A percentile compares a stretch with the other conserved stretches of the same genome.
These are phyloP conservation scores for Phaseolus lunatus DNA, from an alignment of 306 rosid genomes.

Conservation along the genomic window DNA sequence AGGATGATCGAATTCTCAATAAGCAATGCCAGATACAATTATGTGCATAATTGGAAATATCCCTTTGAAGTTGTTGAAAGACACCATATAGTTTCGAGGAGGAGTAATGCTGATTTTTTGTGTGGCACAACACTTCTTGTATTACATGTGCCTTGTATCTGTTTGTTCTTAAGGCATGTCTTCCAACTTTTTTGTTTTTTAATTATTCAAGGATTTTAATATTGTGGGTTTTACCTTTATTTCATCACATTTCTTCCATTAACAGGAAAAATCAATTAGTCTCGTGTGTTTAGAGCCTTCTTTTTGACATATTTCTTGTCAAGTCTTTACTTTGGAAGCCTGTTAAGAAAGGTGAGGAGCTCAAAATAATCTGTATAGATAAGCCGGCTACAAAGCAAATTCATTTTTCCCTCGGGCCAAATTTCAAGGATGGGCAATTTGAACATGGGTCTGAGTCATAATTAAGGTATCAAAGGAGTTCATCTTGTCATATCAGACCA, in stretches of 20 bases:
- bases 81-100: conserved; percentile 69
- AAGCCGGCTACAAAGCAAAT: no score
- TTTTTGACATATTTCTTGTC: conserved; percentile 63
- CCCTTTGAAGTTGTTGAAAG: conserved; percentile 62
- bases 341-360: conserved; percentile 75
- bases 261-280: conserved; percentile 65
- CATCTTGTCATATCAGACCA: no score
- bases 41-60: conserved; percentile 64
- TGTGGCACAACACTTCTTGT: conserved; percentile 54
- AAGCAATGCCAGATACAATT: conserved; percentile 61
- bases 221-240: not conserved
- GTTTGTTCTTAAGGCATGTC: conserved; percentile 56
- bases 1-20: conserved; percentile 65
- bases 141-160: conserved; percentile 58
- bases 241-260: conserved; percentile 25
- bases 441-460: no score
- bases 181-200: not conserved
- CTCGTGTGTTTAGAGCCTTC: conserved; percentile 60
- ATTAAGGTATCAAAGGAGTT: no score
- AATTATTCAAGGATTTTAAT: conserved; percentile 7
- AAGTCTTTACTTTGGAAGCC: conserved; percentile 66
- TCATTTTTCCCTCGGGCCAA: no score
- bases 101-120: conserved; percentile 48
- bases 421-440: no score
- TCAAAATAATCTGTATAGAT: no score